Base-by-base conservation (phyloP, 176 grass and related monocot genomes). In the Bothriochloa decipiens region DNA sequence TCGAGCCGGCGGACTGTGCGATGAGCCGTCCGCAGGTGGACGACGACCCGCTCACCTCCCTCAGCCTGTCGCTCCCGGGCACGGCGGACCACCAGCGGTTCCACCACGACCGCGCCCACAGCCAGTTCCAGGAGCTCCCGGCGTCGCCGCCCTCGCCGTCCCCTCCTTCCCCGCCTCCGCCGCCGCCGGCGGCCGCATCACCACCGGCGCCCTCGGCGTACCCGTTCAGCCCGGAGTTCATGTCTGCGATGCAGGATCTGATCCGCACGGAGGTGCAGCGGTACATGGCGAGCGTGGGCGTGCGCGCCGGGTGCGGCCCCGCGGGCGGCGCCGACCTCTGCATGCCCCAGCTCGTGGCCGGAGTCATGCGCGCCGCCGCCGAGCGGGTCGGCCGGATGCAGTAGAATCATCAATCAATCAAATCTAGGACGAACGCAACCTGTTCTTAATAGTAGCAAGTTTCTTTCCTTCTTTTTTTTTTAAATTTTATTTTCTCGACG, bases 1-100 rank as follows among this genome's bases (percentile, higher is more conserved):
- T 92, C 74, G 68, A 86, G 49, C 83, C 87, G 1, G 73, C 65
- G 0, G 81, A 80, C 82, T 84, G 81, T 17, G 79, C 74, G 15
- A 65, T 83, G 50, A 88, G 84, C 79, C 50, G 39, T 27, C 84
- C 53, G 28, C 61, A 37, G 4, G 86, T 83, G 52, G 92, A 93
- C 13, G 92, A 97, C 20, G 93, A 98, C 39, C 89, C 93, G 3
- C 29, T 92, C 76, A 98, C 96, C 5, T 87, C 93, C 7, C 89
- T 98, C 6, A 89, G 80, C 53, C 92, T 98, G 26, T 89, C 91
- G 27, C 88, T 90, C 7, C 93, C 89, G 0, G 96, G 95, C 5
- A 88, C 47, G 4, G 17, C 50, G 0, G 53, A 58, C 32, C 85
- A 87, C 20, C 50, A 68, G 10, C 80, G 79, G 7, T 89, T 86